Conservation (phyloP, 192 early-diverging fungal species). For the Coemansia sp. region DNA sequence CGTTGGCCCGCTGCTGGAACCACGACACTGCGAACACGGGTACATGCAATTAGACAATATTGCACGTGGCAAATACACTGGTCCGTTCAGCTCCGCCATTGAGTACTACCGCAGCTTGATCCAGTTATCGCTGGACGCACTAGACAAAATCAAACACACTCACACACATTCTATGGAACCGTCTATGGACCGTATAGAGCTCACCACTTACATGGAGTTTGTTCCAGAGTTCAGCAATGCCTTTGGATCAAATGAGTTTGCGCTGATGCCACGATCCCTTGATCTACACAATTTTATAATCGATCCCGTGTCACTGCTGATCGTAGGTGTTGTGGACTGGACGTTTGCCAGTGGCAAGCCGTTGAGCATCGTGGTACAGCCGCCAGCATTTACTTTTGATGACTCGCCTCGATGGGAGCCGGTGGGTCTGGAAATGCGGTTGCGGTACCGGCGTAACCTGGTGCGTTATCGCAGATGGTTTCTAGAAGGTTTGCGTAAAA, state of each 20-base stretch:
- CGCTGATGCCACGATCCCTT: conserved; percentile 39
- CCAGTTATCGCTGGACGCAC: conserved; percentile 12
- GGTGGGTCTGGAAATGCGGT: conserved; percentile 10
- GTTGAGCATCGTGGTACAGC: conserved; percentile 28
- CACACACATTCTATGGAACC: neutral
- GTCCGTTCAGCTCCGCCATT: conserved; percentile 19
- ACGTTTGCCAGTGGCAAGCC: conserved; percentile 30
- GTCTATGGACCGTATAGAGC: conserved; percentile 27
- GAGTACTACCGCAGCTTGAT: conserved; percentile 33
- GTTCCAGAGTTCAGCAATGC: neutral
- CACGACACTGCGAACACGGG: conserved; percentile 29
- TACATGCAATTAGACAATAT: conserved; percentile 7
- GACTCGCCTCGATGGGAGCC: conserved; percentile 53
- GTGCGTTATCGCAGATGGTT: conserved; percentile 48
- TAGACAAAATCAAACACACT: neutral
- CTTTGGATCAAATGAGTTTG: conserved; percentile 9
- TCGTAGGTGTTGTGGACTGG: conserved; percentile 41
- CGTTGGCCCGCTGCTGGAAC: conserved; percentile 34
- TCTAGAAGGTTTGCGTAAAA: conserved; percentile 26
- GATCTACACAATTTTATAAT: conserved; percentile 34
- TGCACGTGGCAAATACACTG: neutral
- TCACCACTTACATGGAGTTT: conserved; percentile 12
- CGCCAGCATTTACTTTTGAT: conserved; percentile 46
- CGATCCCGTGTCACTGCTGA: conserved; percentile 12
- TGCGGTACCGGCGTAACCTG: conserved; percentile 40